phyloP scores from a whole-genome alignment of 1,284 basidiomycete species.

The Abortiporus biennis region DNA sequence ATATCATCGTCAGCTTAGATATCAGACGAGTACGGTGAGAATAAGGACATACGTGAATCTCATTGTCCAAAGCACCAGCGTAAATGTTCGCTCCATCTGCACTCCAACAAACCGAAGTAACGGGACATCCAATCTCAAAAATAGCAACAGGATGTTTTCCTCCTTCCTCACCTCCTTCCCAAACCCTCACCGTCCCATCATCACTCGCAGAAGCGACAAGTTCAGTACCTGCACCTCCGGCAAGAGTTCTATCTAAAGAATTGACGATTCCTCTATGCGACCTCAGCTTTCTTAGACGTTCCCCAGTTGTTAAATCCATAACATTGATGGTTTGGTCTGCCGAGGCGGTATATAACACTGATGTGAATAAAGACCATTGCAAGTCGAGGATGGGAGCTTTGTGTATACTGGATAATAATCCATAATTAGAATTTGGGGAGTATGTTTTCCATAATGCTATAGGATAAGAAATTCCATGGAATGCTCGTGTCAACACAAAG shows the following conservation, averaged over 20 bases:
- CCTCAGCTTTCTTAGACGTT: constrained; percentile 67
- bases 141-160: constrained; percentile 71
- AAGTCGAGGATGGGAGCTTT: constrained; percentile 79
- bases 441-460: constrained; percentile 79
- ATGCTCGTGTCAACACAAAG: not conserved
- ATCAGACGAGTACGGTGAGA: constrained; percentile 1
- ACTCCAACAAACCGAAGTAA: constrained; percentile 91
- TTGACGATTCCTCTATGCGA: constrained; percentile 90
- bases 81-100: constrained; percentile 83
- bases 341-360: constrained; percentile 72
- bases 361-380: constrained; percentile 72
- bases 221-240: constrained; percentile 76
- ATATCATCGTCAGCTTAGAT: not conserved
- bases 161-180: constrained; percentile 80
- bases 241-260: constrained; percentile 77
- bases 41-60: constrained; percentile 70
- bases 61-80: constrained; percentile 89
- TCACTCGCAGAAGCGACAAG: constrained; percentile 82
- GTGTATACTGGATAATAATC: constrained; percentile 64
- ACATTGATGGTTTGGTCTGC: constrained; percentile 79
- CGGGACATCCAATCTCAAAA: constrained; percentile 81
- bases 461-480: constrained; percentile 2
- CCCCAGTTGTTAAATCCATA: constrained; percentile 73
- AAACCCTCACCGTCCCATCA: constrained; percentile 83
- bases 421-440: constrained; percentile 77